Conservation (phyloP, 352 stramenopile genomes). For the Globisporangium sylvaticum region DNA sequence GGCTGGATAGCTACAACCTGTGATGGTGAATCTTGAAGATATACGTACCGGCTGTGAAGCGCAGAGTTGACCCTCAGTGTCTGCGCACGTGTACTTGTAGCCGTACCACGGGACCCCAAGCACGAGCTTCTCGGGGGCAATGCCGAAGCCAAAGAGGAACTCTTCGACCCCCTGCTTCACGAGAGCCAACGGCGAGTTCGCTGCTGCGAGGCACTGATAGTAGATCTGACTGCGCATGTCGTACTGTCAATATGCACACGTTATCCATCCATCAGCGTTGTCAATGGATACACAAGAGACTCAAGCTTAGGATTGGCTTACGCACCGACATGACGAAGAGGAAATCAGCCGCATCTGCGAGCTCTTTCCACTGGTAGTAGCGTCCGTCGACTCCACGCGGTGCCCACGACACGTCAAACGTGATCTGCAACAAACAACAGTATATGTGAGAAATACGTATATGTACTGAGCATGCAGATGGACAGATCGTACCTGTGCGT, state of each 20-base stretch:
- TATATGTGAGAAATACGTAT: neutral
- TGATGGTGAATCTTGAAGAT: neutral
- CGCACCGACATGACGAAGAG: conserved; percentile 89
- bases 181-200: conserved; percentile 78
- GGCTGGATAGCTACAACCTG: neutral
- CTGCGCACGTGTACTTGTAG: conserved; percentile 79
- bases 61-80: conserved; percentile 19
- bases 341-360: conserved; percentile 68
- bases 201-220: conserved; percentile 78
- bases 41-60: conserved; percentile 22
- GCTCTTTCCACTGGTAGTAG: conserved; percentile 78
- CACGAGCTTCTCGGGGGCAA: conserved; percentile 76
- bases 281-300: no score
- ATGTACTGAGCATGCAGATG: conserved; percentile 4
- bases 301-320: no score
- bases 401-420: conserved; percentile 80
- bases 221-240: conserved; percentile 92
- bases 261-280: no score
- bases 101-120: conserved; percentile 90
- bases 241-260: conserved; percentile 44
- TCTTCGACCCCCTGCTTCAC: conserved; percentile 74
- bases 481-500: conserved; percentile 38
- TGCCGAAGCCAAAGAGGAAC: conserved; percentile 58
- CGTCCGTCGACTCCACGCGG: conserved; percentile 73
- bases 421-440: conserved; percentile 37